Base-by-base conservation (phyloP, 768 basidiomycete species). In the Gelatoporia subvermispora region DNA sequence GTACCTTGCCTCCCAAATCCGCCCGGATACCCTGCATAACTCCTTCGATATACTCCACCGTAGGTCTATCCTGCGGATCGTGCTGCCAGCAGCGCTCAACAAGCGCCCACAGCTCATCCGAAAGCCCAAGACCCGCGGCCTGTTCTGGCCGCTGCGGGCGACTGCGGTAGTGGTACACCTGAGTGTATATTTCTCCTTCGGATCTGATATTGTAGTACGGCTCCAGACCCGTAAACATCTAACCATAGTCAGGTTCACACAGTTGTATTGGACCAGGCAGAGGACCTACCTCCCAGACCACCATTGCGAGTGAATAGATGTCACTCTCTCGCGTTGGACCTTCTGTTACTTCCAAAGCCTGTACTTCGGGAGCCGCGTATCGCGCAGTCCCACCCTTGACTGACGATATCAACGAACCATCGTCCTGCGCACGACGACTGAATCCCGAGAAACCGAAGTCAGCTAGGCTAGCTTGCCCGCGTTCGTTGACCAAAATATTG, bases 371-470 rank as follows among this genome's bases (percentile, higher is more conserved):
- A 4, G 55, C 53, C 55, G 57, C 53, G 34, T 51, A 61, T 1
- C 55, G 58, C 13, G 48, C 22, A 8, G 58, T 54, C 2, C 55
- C 55, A 5, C 15, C n/a, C 5, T 20, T 11, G 9, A 22, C 15
- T 17, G 35, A 23, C n/a, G 10, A 18, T 7, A 17, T 4, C 16
- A 25, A 18, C 18, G 28, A 35, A 16, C n/a, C n/a, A 49, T 40
- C 25, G 40, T 55, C 16, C 31, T 31, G 28, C 28, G 5, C 28
- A 13, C 23, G 45, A 34, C 48, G 41, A 3, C 52, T 8, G 13
- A 56, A 37, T 25, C 35, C 41, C 7, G 61, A 56, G 15, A 64
- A 40, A 1, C 62, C 62, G 35, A 62, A 64, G 42, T 64, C 62
- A 7, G 54, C 46, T 1, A 64, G 51, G 23, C 53, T 53, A 5